phyloP scores from a whole-genome alignment of 2,329 filamentous ascomycete species.

The Exophiala bonariae region DNA sequence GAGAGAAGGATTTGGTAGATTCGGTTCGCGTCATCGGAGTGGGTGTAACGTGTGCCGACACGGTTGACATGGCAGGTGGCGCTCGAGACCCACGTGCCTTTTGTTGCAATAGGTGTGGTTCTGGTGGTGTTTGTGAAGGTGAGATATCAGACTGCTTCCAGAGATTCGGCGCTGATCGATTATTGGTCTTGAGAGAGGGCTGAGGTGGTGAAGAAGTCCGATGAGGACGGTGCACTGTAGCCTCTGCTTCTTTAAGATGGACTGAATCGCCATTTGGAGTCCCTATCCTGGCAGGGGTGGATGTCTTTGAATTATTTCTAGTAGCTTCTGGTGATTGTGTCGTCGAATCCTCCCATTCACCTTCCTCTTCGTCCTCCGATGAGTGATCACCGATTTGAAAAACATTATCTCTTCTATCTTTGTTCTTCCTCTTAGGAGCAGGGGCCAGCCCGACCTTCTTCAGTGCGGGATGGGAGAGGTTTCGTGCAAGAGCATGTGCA shows the following conservation, averaged over 20 bases:
- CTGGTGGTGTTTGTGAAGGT: slow-evolving; percentile 16
- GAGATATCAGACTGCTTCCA: slow-evolving; percentile 9
- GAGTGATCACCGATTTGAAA: slow-evolving; percentile 45
- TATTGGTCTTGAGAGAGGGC: slow-evolving; percentile 18
- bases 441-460: slow-evolving; percentile 41
- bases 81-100: slow-evolving; percentile 43
- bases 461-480: slow-evolving; percentile 36
- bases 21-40: slow-evolving; percentile 27
- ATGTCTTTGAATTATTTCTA: slow-evolving; percentile 41
- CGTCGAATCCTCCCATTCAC: slow-evolving; percentile 48
- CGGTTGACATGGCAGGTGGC: slow-evolving; percentile 49
- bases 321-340: slow-evolving; percentile 50
- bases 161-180: slow-evolving; percentile 25
- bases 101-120: slow-evolving; percentile 27
- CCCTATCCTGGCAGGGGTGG: slow-evolving; percentile 21
- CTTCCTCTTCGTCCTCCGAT: slow-evolving; percentile 42
- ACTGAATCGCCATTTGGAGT: slow-evolving; percentile 24
- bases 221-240: not conserved
- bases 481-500: slow-evolving; percentile 41
- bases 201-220: slow-evolving; percentile 22
- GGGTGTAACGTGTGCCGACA: slow-evolving; percentile 46
- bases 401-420: slow-evolving; percentile 43
- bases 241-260: slow-evolving; percentile 8
- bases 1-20: slow-evolving; percentile 25
- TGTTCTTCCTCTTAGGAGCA: slow-evolving; percentile 33